Evolutionary conservation across 192 early-diverging fungal genomes (phyloP), one percentile per base, ranked within the genome.

Genomic region (Chytriomyces hyalinus): DNA sequence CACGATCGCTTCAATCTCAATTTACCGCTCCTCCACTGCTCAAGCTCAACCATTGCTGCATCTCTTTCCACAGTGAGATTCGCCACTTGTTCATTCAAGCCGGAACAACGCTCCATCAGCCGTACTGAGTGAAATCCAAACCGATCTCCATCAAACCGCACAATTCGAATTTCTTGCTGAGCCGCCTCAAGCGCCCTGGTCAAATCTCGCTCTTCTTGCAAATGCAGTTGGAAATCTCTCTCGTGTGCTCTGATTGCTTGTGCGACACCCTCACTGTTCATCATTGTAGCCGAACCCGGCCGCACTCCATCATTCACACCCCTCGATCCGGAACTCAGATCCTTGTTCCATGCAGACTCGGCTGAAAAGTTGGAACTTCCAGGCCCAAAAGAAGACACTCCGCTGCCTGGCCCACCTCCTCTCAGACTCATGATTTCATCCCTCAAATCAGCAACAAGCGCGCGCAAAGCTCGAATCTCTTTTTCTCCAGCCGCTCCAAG

Each of bases 381-480:
- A 36, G 4, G 3, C 36, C 36, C 36, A 36, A 36, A 36, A 2
- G 36, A 36, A 36, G 36, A 15, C 44, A 20, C 80, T 48, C 59
- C 73, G n/a, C 65, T 69, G 5, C 20, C 61, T 10, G 51, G 36
- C 5, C 10, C 60, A 20, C 73, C 73, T 9, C 53, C 63, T 9
- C 71, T 67, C 28, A 84, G 66, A 20, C 47, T n/a, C 2, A 71
- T 76, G 65, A 84, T 71, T 68, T 87, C 84, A 5, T 79, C 76
- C 61, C 79, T 60, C 49, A 87, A 63, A 62, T 85, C 82, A 6
- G 82, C 79, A 26, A 87, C 81, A 6, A 78, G 73, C 5, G 82
- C 74, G 5, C 84, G 75, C 65, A 87, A 59, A 15, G 68, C 46
- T 44, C 81, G 71, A 51, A 85, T 81, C 73, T 87, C 86, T 11